Percentiles rank a stretch among this genome's conserved stretches.
Conservation (phyloP, 1,284 basidiomycete genomes). For the Ceratobasidium sp. region DNA sequence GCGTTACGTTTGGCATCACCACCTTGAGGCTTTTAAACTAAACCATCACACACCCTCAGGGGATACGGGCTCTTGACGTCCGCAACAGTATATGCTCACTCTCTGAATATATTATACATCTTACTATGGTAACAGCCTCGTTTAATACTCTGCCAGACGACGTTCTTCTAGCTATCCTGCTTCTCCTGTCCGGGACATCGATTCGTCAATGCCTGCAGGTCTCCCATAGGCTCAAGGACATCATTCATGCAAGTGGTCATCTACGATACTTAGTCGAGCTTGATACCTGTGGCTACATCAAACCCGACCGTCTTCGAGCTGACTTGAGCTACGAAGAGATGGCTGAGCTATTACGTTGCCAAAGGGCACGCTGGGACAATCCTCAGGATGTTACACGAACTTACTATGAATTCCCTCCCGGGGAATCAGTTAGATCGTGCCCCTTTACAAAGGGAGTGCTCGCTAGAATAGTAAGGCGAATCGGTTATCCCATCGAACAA, state of each 20-base stretch:
- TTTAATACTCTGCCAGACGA: background rate
- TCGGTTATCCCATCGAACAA: background rate
- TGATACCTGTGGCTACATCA: background rate
- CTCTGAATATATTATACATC: background rate
- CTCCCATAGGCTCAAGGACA: too few relatives aligned
- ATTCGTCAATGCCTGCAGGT: background rate
- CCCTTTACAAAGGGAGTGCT: background rate
- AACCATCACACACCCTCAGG: background rate
- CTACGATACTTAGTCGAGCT: conserved; percentile 9
- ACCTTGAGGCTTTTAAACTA: background rate
- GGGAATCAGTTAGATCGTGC: background rate
- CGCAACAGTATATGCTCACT: too few relatives aligned
- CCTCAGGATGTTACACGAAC: background rate
- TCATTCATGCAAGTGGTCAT: background rate
- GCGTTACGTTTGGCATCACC: background rate
- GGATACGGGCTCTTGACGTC: too few relatives aligned
- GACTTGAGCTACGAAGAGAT: background rate
- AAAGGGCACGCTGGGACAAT: background rate
- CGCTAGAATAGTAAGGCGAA: background rate
- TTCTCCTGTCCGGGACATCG: background rate
- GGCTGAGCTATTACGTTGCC: background rate
- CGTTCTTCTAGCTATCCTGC: background rate
- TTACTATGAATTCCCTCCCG: background rate
- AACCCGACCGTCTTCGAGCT: background rate
- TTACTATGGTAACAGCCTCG: background rate